Base-by-base conservation (phyloP, 345 rosid genomes). In the Arabis alpina region DNA sequence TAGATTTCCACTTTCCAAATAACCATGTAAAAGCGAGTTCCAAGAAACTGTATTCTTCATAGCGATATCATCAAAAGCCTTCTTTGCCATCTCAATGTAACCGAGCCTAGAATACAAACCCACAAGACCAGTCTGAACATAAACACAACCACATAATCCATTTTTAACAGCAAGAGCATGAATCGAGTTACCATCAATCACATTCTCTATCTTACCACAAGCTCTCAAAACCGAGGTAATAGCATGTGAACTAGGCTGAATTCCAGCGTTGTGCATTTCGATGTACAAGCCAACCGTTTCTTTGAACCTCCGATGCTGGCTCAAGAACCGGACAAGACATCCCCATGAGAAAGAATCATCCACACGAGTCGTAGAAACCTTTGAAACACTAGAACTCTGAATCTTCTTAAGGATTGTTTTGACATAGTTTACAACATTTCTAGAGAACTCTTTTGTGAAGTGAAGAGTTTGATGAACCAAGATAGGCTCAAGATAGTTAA, bases 61-160 rank as follows among this genome's bases (percentile, higher is more conserved):
- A 24, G 68, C 66, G 73, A 76, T 80, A 15, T 82, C 85, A 68
- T 76, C 81, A 76, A 85, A 88, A 25, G 77, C 89, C 75, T 61
- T 84, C 62, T 61, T 74, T 0, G 93, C 93, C 63, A 68, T 72
- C 43, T 67, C 76, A 79, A 85, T 70, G 36, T 72, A 79, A 41
- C 89, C 87, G 10, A 84, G 68, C 59, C 84, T 86, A 1, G 82
- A 71, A 71, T 87, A 87, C 10, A 88, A 68, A 82, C 86, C 95
- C 50, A 88, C 81, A 5, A 88, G 80, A 54, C 88, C 86, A 2
- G 91, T 84, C 74, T 84, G 86, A n/a, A 83, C 91, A 75, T 85
- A 91, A 12, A 91, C 84, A 76, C 91, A 85, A 4, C 80, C 65
- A 45, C 81, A 78, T 32, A 85, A 76, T 2, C 92, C 95, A 50